Base-by-base conservation (phyloP, 306 rosid species). In the Pueraria montana region DNA sequence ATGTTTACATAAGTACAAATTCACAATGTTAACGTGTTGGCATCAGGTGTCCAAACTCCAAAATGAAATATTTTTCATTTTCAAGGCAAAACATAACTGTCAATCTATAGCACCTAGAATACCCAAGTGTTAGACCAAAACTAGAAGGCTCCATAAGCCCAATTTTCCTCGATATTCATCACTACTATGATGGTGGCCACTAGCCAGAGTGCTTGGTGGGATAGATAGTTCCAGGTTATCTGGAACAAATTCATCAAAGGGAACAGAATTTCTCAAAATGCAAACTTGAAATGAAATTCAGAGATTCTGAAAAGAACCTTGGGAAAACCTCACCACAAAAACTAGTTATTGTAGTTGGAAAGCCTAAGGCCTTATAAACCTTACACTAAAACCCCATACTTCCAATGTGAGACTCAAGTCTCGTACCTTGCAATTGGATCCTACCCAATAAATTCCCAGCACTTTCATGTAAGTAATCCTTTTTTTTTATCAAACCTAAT, bases 31-130 rank as follows among this genome's bases (percentile, higher is more conserved):
- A 45, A 63, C 4, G 4, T 69, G 58, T 48, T 17, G 45, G 26
- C 18, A 77, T 45, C 58, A 77, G 58, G 20, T 14, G 55, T 3
- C 65, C 53, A 14, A 59, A 83, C 74, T 77, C 55, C 82, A 76
- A 56, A 67, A 68, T 68, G 68, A 42, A 20, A 70, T 56, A 58
- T 40, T 58, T 24, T 77, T 58, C 40, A 76, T 27, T 73, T 38
- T 82, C 81, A 82, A 82, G 52, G 66, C 40, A 63, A 74, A 53
- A 42, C 38, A 23, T 49, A 50, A 49, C 8, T 66, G 63, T 6
- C 69, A 48, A 34, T 73, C 72, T 45, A 56, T 36, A 72, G 49
- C 48, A 32, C n/a, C 64, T 30, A 52, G 18, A n/a, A 50, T 30
- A 73, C 11, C 14, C 27, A 53, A 67, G 56, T 10, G 14, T 36